Evolutionary conservation across 179 eudicot genomes (phyloP).

Genomic region (Silene noctiflora): DNA sequence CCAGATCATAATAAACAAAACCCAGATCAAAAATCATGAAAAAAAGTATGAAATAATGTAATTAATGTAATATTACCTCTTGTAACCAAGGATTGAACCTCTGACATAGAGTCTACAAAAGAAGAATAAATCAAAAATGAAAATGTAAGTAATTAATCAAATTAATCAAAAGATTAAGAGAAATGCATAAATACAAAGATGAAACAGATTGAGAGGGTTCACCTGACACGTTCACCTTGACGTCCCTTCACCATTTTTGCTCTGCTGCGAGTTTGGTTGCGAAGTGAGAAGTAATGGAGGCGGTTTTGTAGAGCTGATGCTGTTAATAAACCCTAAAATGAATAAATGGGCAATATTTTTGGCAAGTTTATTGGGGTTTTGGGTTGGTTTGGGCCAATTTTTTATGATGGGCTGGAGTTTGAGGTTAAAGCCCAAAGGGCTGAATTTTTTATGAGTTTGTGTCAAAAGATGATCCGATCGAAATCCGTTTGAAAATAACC

Average conservation of each 20-base stretch:
- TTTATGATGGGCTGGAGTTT: background rate
- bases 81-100: slow-evolving; percentile 49
- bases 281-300: background rate
- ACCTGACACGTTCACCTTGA: slow-evolving; percentile 53
- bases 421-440: no score
- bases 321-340: slow-evolving; percentile 7
- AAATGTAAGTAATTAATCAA: background rate
- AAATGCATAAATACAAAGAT: background rate
- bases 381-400: background rate
- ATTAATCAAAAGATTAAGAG: background rate
- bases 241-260: slow-evolving; percentile 46
- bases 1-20: background rate
- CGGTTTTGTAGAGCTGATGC: background rate
- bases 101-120: slow-evolving; percentile 37
- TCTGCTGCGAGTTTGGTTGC: background rate
- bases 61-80: slow-evolving; percentile 31
- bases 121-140: background rate
- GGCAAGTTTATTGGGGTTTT: background rate
- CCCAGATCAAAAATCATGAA: background rate
- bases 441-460: no score
- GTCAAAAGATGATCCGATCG: no score
- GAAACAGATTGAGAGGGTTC: background rate
- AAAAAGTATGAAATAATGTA: background rate
- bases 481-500: no score
- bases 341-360: background rate